Percentiles rank a stretch among this genome's conserved stretches.
Evolutionary conservation across 2,329 filamentous ascomycete genomes (phyloP).

Genomic region (Penicillium sp.): DNA sequence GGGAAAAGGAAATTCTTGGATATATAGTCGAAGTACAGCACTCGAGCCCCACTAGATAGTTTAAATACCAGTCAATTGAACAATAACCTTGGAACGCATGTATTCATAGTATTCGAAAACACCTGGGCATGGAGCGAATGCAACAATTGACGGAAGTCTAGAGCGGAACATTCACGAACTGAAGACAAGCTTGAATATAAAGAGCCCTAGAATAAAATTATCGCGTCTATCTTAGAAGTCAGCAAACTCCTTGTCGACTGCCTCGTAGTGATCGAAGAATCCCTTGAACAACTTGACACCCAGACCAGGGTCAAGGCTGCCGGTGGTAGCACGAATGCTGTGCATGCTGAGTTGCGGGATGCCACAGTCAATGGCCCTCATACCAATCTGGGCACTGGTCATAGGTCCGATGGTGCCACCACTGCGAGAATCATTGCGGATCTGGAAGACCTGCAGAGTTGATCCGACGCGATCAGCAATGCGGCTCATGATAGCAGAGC

Average conservation of each 20-base stretch:
- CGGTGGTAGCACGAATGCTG: conserved; percentile 84
- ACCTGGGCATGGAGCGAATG: no score
- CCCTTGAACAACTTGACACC: conserved; percentile 87
- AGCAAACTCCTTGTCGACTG: conserved; percentile 76
- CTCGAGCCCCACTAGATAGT: neutral
- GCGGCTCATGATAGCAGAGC: conserved; percentile 74
- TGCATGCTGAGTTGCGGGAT: conserved; percentile 95
- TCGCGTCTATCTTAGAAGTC: conserved; percentile 29
- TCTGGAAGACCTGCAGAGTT: conserved; percentile 85
- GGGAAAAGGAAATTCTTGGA: conserved; percentile 1
- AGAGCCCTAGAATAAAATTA: neutral
- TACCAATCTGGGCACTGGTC: conserved; percentile 76
- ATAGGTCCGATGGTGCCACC: conserved; percentile 96
- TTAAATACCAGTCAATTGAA: neutral
- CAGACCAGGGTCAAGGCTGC: conserved; percentile 79
- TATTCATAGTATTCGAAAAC: neutral
- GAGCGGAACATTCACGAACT: neutral
- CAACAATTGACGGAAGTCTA: no score
- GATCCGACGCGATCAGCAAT: conserved; percentile 73
- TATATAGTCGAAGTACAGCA: conserved; percentile 7
- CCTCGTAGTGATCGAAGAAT: conserved; percentile 83
- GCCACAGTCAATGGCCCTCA: conserved; percentile 81
- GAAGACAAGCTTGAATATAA: neutral
- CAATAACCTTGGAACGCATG: neutral
- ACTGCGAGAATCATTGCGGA: conserved; percentile 84